Conservation (phyloP, 2,329 filamentous ascomycete species). For the Penicillium italicum region DNA sequence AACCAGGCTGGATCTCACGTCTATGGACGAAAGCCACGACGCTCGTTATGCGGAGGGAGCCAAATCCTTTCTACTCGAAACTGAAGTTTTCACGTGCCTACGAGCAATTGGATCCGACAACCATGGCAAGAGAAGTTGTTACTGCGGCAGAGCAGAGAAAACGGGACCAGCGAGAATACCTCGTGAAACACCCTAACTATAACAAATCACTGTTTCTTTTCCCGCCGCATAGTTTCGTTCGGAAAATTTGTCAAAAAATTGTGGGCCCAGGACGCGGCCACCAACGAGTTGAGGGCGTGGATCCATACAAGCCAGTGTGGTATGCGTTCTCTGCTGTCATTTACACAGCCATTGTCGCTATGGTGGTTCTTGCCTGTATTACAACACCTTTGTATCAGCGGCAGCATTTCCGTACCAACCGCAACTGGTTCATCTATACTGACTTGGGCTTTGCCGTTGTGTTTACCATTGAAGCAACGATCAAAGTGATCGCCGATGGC, state of each 20-base stretch:
- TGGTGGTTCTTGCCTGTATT: slow-evolving; percentile 94
- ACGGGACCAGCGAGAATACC: slow-evolving; percentile 84
- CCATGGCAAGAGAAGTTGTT: slow-evolving; percentile 87
- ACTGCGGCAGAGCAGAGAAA: slow-evolving; percentile 78
- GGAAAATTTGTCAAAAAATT: slow-evolving; percentile 78
- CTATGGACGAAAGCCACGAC: slow-evolving; percentile 60
- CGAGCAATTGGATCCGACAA: slow-evolving; percentile 75
- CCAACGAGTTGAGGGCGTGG: slow-evolving; percentile 82
- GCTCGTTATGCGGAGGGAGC: slow-evolving; percentile 63
- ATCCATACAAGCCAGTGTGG: slow-evolving; percentile 86
- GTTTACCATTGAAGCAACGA: slow-evolving; percentile 79
- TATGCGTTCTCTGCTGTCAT: slow-evolving; percentile 91
- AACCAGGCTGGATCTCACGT: slow-evolving; percentile 58
- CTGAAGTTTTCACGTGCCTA: slow-evolving; percentile 67
- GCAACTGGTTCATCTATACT: slow-evolving; percentile 93
- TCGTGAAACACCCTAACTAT: slow-evolving; percentile 81
- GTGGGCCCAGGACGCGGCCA: slow-evolving; percentile 86
- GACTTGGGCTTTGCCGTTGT: slow-evolving; percentile 85
- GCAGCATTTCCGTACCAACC: slow-evolving; percentile 68
- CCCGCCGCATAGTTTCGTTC: slow-evolving; percentile 69
- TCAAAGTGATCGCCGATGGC: slow-evolving; percentile 93
- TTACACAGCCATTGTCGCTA: slow-evolving; percentile 88
- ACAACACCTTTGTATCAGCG: slow-evolving; percentile 94
- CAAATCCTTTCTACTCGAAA: slow-evolving; percentile 92
- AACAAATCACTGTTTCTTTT: slow-evolving; percentile 92